Evolutionary conservation across 352 stramenopile genomes (phyloP).

Genomic region (Phytopythium vexans): DNA sequence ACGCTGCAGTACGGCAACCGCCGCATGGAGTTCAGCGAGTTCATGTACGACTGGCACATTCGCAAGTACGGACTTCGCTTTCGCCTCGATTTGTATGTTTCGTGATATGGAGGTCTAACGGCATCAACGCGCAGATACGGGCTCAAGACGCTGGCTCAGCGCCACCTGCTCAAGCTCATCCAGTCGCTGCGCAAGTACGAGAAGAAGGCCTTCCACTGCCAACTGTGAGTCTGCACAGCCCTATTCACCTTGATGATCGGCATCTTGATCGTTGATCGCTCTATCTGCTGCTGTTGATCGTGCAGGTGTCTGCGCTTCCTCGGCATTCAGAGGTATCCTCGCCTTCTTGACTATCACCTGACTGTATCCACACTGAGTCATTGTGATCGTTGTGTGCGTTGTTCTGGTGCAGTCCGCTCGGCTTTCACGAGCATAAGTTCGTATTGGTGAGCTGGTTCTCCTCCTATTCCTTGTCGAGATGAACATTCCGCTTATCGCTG

Average conservation of each 20-base stretch:
- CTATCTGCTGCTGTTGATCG: constrained; percentile 1
- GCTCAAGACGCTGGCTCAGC: constrained; percentile 68
- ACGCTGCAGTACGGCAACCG: constrained; percentile 70
- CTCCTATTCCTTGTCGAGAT: neutral
- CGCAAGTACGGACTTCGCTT: constrained; percentile 43
- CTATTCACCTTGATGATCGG: neutral
- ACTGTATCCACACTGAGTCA: constrained; percentile 12
- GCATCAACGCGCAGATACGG: constrained; percentile 29
- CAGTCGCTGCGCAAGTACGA: constrained; percentile 75
- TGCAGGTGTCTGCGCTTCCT: constrained; percentile 61
- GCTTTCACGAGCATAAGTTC: constrained; percentile 77
- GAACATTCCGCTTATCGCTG: neutral
- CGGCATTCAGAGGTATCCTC: constrained; percentile 51
- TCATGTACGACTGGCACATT: constrained; percentile 84
- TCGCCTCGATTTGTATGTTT: neutral
- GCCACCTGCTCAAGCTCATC: constrained; percentile 75
- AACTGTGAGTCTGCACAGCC: constrained; percentile 33
- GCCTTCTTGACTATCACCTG: constrained; percentile 17
- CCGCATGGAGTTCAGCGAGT: constrained; percentile 80
- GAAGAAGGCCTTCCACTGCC: constrained; percentile 59
- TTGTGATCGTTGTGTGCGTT: constrained; percentile 6
- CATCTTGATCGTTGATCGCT: neutral
- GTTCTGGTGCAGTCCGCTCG: constrained; percentile 28
- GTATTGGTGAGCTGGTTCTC: constrained; percentile 31
- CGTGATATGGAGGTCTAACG: neutral